Conservation (phyloP, 495 filamentous ascomycete species). For the Aspergillus cristatus region DNA sequence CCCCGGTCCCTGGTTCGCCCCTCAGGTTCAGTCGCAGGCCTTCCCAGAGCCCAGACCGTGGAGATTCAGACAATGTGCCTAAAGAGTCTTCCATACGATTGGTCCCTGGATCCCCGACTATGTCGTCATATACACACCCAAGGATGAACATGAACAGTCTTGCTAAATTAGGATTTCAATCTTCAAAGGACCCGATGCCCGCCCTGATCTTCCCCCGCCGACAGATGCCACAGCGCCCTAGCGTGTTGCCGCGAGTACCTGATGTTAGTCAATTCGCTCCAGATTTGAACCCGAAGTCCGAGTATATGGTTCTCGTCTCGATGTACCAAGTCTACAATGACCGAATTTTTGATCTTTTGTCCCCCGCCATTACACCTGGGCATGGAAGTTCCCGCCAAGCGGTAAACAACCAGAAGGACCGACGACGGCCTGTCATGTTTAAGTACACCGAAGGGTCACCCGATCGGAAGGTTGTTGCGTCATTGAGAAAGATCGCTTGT, state of each 20-base stretch:
- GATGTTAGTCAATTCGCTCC: slow-evolving; percentile 62
- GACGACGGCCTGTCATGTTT: slow-evolving; percentile 71
- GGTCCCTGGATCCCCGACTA: slow-evolving; percentile 5
- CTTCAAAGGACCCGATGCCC: slow-evolving; percentile 41
- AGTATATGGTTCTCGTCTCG: slow-evolving; percentile 83
- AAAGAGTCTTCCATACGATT: slow-evolving; percentile 10
- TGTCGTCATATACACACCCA: slow-evolving; percentile 14
- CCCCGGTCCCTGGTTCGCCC: neutral
- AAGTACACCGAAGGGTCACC: slow-evolving; percentile 77
- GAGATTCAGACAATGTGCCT: too few species aligned
- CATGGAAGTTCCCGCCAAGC: slow-evolving; percentile 31
- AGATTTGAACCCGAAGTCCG: slow-evolving; percentile 58
- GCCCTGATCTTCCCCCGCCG: slow-evolving; percentile 46
- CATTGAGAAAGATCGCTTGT: slow-evolving; percentile 83
- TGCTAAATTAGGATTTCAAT: slow-evolving; percentile 29
- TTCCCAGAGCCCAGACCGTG: neutral
- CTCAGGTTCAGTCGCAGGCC: neutral
- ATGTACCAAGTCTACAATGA: slow-evolving; percentile 99
- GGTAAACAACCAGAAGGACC: slow-evolving; percentile 49
- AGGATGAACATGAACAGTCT: slow-evolving; percentile 11
- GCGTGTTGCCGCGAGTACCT: slow-evolving; percentile 59
- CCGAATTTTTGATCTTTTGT: slow-evolving; percentile 87
- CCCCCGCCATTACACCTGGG: slow-evolving; percentile 36
- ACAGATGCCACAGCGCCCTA: slow-evolving; percentile 51
- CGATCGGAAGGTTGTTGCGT: slow-evolving; percentile 85